A percentile compares a stretch with the other conserved stretches of the same genome.
These are phyloP conservation scores for Galerina marginata DNA, from an alignment of 768 basidiomycete species.

Conservation along the genomic window DNA sequence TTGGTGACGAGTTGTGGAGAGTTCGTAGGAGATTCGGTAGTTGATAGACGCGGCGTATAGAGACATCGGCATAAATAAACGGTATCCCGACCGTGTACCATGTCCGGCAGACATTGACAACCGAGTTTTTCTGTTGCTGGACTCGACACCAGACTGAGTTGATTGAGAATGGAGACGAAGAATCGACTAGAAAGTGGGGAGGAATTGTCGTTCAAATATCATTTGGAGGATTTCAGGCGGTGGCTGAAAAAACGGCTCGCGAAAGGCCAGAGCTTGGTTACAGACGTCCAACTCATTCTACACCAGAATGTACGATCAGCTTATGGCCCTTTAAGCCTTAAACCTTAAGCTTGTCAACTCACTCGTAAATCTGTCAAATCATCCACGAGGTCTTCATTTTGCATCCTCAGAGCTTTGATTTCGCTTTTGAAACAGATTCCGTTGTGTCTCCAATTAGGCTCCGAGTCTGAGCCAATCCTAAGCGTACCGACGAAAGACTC, in stretches of 20 bases:
- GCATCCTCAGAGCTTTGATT: background rate
- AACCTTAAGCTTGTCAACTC: background rate
- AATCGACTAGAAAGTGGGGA: background rate
- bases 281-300: too few species aligned
- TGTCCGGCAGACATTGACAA: background rate
- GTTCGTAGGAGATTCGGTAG: background rate
- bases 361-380: background rate
- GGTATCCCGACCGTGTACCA: background rate
- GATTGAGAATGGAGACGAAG: background rate
- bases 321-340: background rate
- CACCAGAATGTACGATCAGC: too few species aligned
- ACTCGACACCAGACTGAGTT: background rate
- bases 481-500: too few species aligned
- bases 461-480: too few species aligned
- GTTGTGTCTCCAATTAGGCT: too few species aligned
- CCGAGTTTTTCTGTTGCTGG: background rate
- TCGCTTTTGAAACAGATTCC: background rate
- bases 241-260: too few species aligned
- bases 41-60: background rate
- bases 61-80: background rate
- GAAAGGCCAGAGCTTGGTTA: too few species aligned
- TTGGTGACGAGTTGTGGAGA: too few species aligned
- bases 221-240: background rate
- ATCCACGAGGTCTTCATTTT: background rate
- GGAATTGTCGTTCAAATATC: background rate